Evolutionary conservation across 169 alveolate species (phyloP).

Genomic region (Cryptosporidium ryanae): DNA sequence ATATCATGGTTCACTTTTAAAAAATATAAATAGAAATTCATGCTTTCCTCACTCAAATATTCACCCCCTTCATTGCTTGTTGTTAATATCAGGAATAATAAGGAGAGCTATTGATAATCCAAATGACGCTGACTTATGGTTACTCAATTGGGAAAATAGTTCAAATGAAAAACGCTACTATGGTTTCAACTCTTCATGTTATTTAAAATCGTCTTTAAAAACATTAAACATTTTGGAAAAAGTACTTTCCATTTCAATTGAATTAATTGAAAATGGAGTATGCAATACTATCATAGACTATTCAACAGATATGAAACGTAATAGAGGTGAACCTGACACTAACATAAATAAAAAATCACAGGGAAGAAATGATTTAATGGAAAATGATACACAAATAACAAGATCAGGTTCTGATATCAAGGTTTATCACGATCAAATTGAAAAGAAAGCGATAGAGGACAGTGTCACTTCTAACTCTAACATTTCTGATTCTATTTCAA

Average conservation of each 20-base stretch:
- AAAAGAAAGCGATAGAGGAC: too few species aligned
- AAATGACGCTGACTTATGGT: conserved; percentile 24
- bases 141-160: conserved; percentile 32
- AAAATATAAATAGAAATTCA: background rate
- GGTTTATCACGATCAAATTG: background rate
- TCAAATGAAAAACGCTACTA: conserved; percentile 14
- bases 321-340: background rate
- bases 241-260: conserved; percentile 51
- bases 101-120: conserved; percentile 53
- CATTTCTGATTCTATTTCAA: background rate
- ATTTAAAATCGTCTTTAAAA: background rate
- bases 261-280: conserved; percentile 55
- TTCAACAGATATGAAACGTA: background rate
- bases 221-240: conserved; percentile 54
- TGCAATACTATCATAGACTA: conserved; percentile 42
- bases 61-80: conserved; percentile 46
- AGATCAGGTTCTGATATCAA: background rate
- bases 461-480: too few species aligned
- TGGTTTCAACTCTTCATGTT: conserved; percentile 68
- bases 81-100: conserved; percentile 32
- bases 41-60: background rate
- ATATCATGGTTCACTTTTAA: conserved; percentile 50
- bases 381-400: background rate
- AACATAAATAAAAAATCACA: background rate
- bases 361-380: background rate